phyloP scores from a whole-genome alignment of 2,329 filamentous ascomycete genomes.

The Apiospora aurea region DNA sequence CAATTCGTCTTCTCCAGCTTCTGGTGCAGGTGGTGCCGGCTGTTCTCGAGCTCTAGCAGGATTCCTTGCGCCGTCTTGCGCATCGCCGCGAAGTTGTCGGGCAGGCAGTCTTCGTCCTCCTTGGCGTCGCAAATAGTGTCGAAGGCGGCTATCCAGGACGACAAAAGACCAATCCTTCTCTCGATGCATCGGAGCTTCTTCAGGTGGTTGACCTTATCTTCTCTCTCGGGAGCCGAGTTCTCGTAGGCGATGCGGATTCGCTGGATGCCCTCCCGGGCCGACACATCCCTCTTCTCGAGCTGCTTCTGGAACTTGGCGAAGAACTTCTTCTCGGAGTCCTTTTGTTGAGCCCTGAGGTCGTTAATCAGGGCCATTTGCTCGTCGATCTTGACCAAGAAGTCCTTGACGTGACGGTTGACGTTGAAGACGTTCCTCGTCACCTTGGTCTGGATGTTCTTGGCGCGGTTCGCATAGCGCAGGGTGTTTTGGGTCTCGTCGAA shows the following conservation, averaged over 20 bases:
- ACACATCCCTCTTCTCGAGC: constrained; percentile 79
- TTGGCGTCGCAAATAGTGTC: constrained; percentile 79
- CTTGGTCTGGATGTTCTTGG: constrained; percentile 99
- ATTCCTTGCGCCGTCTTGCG: constrained; percentile 90
- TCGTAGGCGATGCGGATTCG: constrained; percentile 86
- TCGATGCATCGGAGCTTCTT: constrained; percentile 84
- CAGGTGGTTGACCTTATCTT: constrained; percentile 80
- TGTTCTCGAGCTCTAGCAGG: constrained; percentile 86
- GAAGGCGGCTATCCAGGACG: constrained; percentile 91
- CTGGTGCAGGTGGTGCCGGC: constrained; percentile 89
- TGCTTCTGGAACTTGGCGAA: constrained; percentile 93
- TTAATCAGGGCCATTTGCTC: constrained; percentile 98
- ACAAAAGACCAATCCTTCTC: constrained; percentile 84
- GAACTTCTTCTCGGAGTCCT: constrained; percentile 81
- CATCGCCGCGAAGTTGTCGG: constrained; percentile 74
- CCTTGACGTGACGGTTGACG: constrained; percentile 98
- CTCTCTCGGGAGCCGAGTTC: constrained; percentile 76
- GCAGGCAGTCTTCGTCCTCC: constrained; percentile 72
- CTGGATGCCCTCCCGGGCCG: constrained; percentile 78
- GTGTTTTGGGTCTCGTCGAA: constrained; percentile 99
- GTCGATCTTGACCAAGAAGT: constrained; percentile 98
- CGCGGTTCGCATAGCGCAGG: constrained; percentile 93
- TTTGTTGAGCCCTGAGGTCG: constrained; percentile 91
- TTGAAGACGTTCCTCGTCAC: constrained; percentile 99
- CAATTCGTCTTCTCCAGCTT: constrained; percentile 81